Conservation (phyloP, 441 rosid species). For the Rhodomyrtus psidioides region DNA sequence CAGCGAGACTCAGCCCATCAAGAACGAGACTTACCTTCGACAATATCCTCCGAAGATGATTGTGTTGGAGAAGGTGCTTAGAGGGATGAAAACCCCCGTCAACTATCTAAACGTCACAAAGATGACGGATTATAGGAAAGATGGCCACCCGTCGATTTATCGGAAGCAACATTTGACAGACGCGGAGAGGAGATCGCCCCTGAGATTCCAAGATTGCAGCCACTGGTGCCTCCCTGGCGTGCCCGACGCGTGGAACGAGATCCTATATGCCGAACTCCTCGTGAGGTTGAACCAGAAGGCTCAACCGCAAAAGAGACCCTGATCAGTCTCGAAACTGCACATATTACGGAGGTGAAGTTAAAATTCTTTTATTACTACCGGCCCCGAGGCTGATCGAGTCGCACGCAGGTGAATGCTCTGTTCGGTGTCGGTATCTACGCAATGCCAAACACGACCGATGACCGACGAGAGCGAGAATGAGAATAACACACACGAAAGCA, state of each 20-base stretch:
- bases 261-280: constrained; percentile 63
- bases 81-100: constrained; percentile 70
- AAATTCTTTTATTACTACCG: not conserved
- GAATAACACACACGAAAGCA: not conserved
- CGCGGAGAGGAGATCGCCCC: constrained; percentile 36
- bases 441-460: not conserved
- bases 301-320: constrained; percentile 24
- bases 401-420: not conserved
- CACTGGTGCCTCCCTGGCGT: constrained; percentile 99
- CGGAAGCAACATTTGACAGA: constrained; percentile 31
- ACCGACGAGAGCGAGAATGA: not conserved
- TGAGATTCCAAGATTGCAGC: constrained; percentile 83
- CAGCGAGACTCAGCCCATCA: constrained; percentile 70
- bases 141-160: constrained; percentile 83
- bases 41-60: constrained; percentile 69
- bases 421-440: not conserved
- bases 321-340: not conserved
- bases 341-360: not conserved
- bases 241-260: constrained; percentile 85
- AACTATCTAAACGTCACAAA: constrained; percentile 71
- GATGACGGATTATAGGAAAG: constrained; percentile 80
- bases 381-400: not conserved
- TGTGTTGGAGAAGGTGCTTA: constrained; percentile 60
- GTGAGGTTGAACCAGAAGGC: constrained; percentile 35
- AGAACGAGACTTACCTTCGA: constrained; percentile 50